These are phyloP conservation scores for Ogataea chonburiensis DNA, from an alignment of 805 yeast species.

Conservation along the genomic window DNA sequence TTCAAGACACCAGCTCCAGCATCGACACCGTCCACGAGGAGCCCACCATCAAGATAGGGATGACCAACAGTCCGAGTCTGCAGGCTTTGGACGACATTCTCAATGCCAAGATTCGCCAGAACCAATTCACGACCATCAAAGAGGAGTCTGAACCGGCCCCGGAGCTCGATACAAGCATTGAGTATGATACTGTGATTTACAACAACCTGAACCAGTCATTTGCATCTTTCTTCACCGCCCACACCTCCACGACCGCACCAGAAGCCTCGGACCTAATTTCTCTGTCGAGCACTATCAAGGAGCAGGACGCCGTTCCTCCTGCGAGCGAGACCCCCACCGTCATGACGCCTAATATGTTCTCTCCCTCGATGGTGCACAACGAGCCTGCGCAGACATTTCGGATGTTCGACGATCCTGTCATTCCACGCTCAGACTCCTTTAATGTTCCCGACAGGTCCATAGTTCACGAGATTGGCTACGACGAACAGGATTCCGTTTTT, in stretches of 20 bases:
- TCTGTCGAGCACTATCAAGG: constrained; percentile 29
- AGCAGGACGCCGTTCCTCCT: neutral
- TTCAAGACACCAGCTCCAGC: neutral
- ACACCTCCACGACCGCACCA: constrained; percentile 23
- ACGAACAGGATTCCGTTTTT: constrained; percentile 21
- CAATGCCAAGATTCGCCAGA: constrained; percentile 25
- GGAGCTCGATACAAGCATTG: no score
- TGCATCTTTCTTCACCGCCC: constrained; percentile 33
- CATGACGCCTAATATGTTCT: constrained; percentile 31
- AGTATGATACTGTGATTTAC: neutral
- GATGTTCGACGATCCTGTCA: constrained; percentile 19
- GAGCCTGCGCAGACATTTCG: constrained; percentile 28
- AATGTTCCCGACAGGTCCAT: constrained; percentile 4
- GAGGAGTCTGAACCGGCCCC: constrained; percentile 19
- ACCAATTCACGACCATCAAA: constrained; percentile 13
- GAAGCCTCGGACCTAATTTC: constrained; percentile 28
- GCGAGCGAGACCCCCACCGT: constrained; percentile 6
- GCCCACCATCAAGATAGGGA: constrained; percentile 33
- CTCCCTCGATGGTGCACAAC: constrained; percentile 31
- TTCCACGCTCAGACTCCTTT: constrained; percentile 2
- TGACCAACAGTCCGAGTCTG: constrained; percentile 38
- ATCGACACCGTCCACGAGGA: constrained; percentile 21
- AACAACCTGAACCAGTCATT: constrained; percentile 24
- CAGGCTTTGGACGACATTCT: constrained; percentile 35
- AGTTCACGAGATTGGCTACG: constrained; percentile 31